Evolutionary conservation across 2,329 filamentous ascomycete species (phyloP).

Genomic region (Beauveria sp.): DNA sequence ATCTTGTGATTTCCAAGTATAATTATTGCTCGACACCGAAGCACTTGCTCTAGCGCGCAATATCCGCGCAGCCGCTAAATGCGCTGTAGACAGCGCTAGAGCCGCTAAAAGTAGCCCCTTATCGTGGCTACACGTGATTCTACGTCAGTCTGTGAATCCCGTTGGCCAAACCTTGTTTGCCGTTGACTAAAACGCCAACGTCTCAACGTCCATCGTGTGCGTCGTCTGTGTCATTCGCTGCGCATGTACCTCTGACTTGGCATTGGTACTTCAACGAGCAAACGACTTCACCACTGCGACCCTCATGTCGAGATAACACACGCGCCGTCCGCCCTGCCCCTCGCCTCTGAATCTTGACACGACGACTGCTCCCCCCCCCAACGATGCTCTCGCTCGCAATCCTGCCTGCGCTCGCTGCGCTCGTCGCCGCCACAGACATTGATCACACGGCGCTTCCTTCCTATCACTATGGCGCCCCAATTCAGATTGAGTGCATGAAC

Average conservation of each 20-base stretch:
- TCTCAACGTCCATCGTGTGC: not conserved
- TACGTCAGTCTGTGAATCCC: not conserved
- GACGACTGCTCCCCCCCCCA: not conserved
- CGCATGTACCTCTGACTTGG: not conserved
- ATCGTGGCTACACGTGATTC: slow-evolving; percentile 5
- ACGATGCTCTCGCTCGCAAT: slow-evolving; percentile 10
- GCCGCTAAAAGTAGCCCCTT: not conserved
- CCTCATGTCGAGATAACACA: not conserved
- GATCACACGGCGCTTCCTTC: slow-evolving; percentile 44
- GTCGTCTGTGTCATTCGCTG: not conserved
- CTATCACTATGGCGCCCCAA: slow-evolving; percentile 59
- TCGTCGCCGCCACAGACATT: slow-evolving; percentile 18
- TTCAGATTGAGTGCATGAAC: slow-evolving; percentile 67
- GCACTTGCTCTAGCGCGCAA: no score
- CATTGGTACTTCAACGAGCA: not conserved
- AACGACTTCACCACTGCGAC: not conserved
- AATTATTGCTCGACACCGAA: no score
- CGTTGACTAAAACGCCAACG: not conserved
- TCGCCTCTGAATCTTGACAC: not conserved
- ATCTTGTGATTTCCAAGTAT: no score
- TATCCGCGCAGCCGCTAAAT: not conserved
- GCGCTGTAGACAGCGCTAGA: not conserved
- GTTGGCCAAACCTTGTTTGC: not conserved
- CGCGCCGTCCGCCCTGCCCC: not conserved
- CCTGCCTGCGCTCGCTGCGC: slow-evolving; percentile 20